Evolutionary conservation across 1,284 basidiomycete species (phyloP), one percentile per base, ranked within the genome.

Genomic region (Phlebopus sp.): DNA sequence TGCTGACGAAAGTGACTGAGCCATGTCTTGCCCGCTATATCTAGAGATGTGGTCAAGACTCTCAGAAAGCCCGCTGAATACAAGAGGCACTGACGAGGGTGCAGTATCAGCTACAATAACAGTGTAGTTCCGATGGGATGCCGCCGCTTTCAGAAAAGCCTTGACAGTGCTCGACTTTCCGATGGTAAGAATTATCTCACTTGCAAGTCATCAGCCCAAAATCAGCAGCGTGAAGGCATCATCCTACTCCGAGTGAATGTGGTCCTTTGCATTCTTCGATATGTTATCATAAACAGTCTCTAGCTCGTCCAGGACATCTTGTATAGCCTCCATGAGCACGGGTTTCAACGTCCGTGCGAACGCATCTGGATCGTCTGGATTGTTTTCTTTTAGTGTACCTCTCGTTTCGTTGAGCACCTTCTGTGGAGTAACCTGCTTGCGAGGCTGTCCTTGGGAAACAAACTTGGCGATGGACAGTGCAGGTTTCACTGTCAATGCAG

Each of bases 131-230:
- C 92, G 80, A 63, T 92, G 83, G 57, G 92, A 88, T 17, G 89
- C 90, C 1, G 94, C 96, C 10, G 90, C 77, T 66, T 92, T 94
- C 44, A 99, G 74, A 72, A 98, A 99, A 2, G 86, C 78, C 65
- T 94, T 91, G n/a, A 98, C 93, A 0, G 96, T 98, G 59, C 79
- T 83, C 35, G 93, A 96, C 69, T 91, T 83, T n/a, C 95, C 95
- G 35, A 99, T 79, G 0, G 96, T 99, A 53, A 99, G 71, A 55
- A 99, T 94, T 57, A 97, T 95, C 68, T 99, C 96, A 56, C 93
- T 96, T 61, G 10, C 43, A 17, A 41, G n/a, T 18, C 14, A 18
- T 25, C 27, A 31, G 39, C 11, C 29, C 13, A 19, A 41, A 48
- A 31, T 29, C 14, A 53, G 42, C 41, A 30, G 6, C 27, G 27